A percentile compares a stretch with the other conserved stretches of the same genome.
These are phyloP conservation scores for Luvunga scandens DNA, from an alignment of 345 rosid genomes.

Conservation along the genomic window DNA sequence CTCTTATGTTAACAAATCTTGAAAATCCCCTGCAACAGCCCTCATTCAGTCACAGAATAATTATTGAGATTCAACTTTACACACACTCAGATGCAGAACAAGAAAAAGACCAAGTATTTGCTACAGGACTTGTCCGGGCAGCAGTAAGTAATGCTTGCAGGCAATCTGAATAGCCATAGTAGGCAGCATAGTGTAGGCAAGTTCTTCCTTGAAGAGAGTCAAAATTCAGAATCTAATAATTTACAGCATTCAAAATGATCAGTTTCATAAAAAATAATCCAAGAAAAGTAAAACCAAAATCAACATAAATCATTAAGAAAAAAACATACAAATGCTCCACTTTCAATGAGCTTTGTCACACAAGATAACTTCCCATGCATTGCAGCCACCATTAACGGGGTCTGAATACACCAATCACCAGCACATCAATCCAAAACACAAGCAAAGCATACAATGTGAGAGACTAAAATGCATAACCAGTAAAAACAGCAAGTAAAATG, in stretches of 20 bases:
- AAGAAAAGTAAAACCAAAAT: neutral
- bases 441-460: neutral
- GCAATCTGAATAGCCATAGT: constrained; percentile 39
- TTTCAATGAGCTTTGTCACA: constrained; percentile 37
- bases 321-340: constrained; percentile 44
- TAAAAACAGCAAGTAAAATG: neutral
- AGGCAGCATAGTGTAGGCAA: constrained; percentile 39
- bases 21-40: constrained; percentile 44
- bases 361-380: constrained; percentile 39
- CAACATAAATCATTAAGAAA: neutral
- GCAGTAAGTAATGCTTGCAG: constrained; percentile 31
- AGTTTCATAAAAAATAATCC: neutral
- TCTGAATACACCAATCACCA: constrained; percentile 23
- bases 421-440: neutral
- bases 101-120: constrained; percentile 30
- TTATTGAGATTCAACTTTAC: neutral
- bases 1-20: constrained; percentile 54
- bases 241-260: neutral
- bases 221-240: constrained; percentile 15
- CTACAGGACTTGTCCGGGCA: constrained; percentile 31
- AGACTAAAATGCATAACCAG: neutral
- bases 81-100: neutral
- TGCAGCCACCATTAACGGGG: constrained; percentile 51
- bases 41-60: constrained; percentile 1
- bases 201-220: constrained; percentile 39